phyloP scores from a whole-genome alignment of 106 monocot genomes.

The Dendrobium officinale region DNA sequence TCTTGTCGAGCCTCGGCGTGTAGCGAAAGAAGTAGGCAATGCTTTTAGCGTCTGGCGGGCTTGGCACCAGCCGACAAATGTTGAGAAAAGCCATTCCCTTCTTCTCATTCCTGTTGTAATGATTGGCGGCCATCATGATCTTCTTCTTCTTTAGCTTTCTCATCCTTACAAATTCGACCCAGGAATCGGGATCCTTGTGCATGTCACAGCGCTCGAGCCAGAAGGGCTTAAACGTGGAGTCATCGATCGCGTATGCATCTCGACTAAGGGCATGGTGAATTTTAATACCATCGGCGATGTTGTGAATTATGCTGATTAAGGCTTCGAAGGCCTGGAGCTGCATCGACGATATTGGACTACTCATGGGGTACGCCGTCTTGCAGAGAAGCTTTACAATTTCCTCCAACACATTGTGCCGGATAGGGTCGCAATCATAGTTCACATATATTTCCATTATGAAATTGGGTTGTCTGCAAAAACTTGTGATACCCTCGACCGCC shows the following conservation, averaged over 20 bases:
- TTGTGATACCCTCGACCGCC: conserved; percentile 63
- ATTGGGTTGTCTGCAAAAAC: conserved; percentile 68
- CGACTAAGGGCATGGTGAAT: conserved; percentile 9
- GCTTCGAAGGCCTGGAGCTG: conserved; percentile 84
- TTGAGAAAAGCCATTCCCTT: conserved; percentile 66
- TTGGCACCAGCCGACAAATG: conserved; percentile 41
- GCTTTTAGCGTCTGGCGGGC: conserved; percentile 43
- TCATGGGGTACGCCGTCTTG: conserved; percentile 58
- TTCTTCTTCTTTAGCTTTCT: conserved; percentile 75
- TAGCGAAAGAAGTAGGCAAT: conserved; percentile 73
- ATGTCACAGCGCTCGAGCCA: conserved; percentile 44
- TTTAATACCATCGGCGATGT: conserved; percentile 55
- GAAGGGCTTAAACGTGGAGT: conserved; percentile 46
- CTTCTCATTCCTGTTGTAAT: conserved; percentile 84
- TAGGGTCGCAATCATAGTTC: conserved; percentile 88
- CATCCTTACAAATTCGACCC: conserved; percentile 61
- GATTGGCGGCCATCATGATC: conserved; percentile 62
- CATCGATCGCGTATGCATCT: conserved; percentile 38
- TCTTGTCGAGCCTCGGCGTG: conserved; percentile 81
- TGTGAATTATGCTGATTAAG: conserved; percentile 44
- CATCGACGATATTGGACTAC: conserved; percentile 14
- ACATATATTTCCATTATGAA: conserved; percentile 82
- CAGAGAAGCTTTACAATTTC: conserved; percentile 66
- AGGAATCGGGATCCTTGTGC: conserved; percentile 23
- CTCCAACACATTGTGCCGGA: conserved; percentile 48